These are phyloP conservation scores for Pseudognaphalium luteoalbum DNA, from an alignment of 129 eudicot genomes.

Conservation along the genomic window DNA sequence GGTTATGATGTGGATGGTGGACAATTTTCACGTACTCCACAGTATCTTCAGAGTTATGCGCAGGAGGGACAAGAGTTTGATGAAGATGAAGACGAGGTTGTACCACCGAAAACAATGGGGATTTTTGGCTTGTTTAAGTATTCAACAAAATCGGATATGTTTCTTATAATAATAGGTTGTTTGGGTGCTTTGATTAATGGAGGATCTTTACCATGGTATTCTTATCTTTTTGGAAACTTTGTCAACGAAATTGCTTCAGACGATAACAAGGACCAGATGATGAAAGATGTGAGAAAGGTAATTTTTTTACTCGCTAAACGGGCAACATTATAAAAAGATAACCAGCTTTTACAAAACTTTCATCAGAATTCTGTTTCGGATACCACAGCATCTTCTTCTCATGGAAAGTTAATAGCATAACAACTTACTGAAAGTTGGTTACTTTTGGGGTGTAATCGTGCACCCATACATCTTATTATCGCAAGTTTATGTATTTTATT, in stretches of 20 bases:
- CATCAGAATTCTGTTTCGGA: not conserved
- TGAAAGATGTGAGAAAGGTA: slow-evolving; percentile 63
- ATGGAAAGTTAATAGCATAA: not conserved
- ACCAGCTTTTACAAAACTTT: not conserved
- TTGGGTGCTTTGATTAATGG: slow-evolving; percentile 81
- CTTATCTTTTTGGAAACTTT: slow-evolving; percentile 65
- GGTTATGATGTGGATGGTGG: slow-evolving; percentile 7
- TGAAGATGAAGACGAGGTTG: slow-evolving; percentile 61
- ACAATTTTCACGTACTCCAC: slow-evolving; percentile 24
- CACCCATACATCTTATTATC: not conserved
- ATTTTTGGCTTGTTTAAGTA: slow-evolving; percentile 58
- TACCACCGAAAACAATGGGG: slow-evolving; percentile 46
- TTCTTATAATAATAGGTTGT: slow-evolving; percentile 65
- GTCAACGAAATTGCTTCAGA: slow-evolving; percentile 62
- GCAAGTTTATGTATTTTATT: not conserved
- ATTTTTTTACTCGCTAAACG: not conserved
- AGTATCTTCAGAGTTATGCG: slow-evolving; percentile 32
- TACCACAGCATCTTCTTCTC: not conserved
- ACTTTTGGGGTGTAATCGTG: too few relatives aligned
- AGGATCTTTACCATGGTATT: slow-evolving; percentile 86
- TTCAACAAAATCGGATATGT: slow-evolving; percentile 53
- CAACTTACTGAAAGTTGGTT: not conserved
- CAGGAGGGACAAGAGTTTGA: slow-evolving; percentile 39
- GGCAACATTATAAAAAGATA: not conserved
- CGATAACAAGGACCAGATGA: slow-evolving; percentile 52